phyloP scores from a whole-genome alignment of 176 grass and related monocot species.

The Ensete ventricosum region DNA sequence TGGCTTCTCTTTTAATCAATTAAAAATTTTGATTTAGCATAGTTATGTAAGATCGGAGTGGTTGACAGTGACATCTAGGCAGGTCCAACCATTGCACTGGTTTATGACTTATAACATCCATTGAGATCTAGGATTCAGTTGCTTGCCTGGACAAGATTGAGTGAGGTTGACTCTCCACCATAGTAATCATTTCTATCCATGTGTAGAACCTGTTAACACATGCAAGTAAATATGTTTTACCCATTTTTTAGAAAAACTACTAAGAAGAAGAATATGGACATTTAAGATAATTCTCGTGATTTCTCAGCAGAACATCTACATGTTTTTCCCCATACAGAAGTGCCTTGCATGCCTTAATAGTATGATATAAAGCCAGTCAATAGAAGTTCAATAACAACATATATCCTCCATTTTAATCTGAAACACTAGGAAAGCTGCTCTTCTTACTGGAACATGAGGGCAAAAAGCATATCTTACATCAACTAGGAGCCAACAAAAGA shows the following conservation, averaged over 20 bases:
- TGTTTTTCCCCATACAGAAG: background rate
- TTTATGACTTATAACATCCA: background rate
- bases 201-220: constrained; percentile 52
- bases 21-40: background rate
- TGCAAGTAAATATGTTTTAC: background rate
- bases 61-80: too few relatives aligned
- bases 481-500: too few relatives aligned
- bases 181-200: constrained; percentile 97
- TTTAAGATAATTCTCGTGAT: background rate
- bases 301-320: background rate
- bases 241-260: background rate
- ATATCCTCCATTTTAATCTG: too few relatives aligned
- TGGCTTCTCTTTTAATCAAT: background rate
- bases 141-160: constrained; percentile 64
- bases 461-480: too few relatives aligned
- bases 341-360: too few relatives aligned
- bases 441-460: too few relatives aligned
- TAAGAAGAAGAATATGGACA: background rate
- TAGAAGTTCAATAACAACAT: too few relatives aligned
- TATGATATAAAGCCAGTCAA: too few relatives aligned
- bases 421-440: too few relatives aligned
- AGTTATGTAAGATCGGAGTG: background rate
- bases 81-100: background rate
- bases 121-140: background rate
- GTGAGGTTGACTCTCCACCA: constrained; percentile 72